phyloP scores from a whole-genome alignment of 805 yeast species.

The Cyberlindnera samutprakarnensis region DNA sequence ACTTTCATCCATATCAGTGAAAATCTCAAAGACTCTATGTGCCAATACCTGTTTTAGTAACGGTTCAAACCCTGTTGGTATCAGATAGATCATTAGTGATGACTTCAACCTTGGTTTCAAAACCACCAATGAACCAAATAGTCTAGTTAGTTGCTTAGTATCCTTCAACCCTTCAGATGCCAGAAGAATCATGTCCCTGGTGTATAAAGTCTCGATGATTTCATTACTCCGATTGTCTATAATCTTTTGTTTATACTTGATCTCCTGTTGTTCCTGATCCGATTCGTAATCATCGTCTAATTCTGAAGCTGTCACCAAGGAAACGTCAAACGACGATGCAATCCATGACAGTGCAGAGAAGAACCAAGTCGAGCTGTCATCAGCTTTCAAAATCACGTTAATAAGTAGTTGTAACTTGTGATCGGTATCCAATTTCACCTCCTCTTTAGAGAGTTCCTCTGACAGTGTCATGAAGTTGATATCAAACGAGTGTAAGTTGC shows the following conservation, averaged over 20 bases:
- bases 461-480: constrained; percentile 6
- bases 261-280: neutral
- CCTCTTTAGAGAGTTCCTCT: neutral
- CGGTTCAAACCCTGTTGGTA: constrained; percentile 31
- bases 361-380: neutral
- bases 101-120: constrained; percentile 32
- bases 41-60: constrained; percentile 23
- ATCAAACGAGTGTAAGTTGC: constrained; percentile 2
- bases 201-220: constrained; percentile 10
- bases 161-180: constrained; percentile 14
- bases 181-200: constrained; percentile 20
- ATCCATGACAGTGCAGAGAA: constrained; percentile 3
- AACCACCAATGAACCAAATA: constrained; percentile 26
- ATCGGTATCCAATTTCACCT: constrained; percentile 2
- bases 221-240: constrained; percentile 9
- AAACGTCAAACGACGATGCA: constrained; percentile 6
- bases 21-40: constrained; percentile 3
- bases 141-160: constrained; percentile 20
- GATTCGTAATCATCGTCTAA: constrained; percentile 2
- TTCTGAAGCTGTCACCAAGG: constrained; percentile 7
- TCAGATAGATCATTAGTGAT: constrained; percentile 33
- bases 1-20: constrained; percentile 3
- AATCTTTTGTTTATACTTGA: constrained; percentile 2
- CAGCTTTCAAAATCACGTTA: constrained; percentile 2
- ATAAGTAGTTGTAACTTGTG: constrained; percentile 3